Base-by-base conservation (phyloP, 257 asterid genomes). In the Striga asiatica region DNA sequence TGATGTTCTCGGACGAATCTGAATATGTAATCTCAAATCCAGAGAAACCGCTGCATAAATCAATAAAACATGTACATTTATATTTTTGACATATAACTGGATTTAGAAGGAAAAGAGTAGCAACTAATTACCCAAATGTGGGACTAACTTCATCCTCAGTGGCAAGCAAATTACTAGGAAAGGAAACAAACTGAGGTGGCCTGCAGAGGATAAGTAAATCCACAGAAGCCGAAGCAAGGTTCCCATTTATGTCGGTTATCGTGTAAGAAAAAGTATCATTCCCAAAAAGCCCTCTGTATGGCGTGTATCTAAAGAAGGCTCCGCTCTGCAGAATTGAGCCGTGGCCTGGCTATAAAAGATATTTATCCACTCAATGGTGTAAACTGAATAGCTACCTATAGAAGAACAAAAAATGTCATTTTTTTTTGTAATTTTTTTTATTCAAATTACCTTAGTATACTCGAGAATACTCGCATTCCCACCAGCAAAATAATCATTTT, bases 321-420 rank as follows among this genome's bases (percentile, higher is more conserved):
- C 80, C 92, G 34, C 74, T 63, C 57, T 73, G 79, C 47, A 87
- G 71, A 62, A 82, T 74, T 48, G 96, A 87, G 38, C 98, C 98
- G 25, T 71, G 84, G 51, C 56, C 45, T 45, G 98, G 94, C 98
- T 91, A n/a, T n/a, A n/a, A n/a, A n/a, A n/a, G n/a, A n/a, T n/a
- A n/a, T n/a, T n/a, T n/a, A n/a, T n/a, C n/a, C n/a, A n/a, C n/a
- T n/a, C n/a, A n/a, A n/a, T n/a, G n/a, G n/a, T n/a, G n/a, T n/a
- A n/a, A n/a, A n/a, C n/a, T n/a, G n/a, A n/a, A n/a, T n/a, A n/a
- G n/a, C n/a, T n/a, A n/a, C n/a, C n/a, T n/a, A n/a, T n/a, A n/a
- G n/a, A n/a, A n/a, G n/a, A n/a, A n/a, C n/a, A n/a, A n/a, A n/a
- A n/a, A n/a, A n/a, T n/a, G n/a, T 27, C 7, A 27, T 27, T 27